A percentile compares a stretch with the other conserved stretches of the same genome.
These are phyloP conservation scores for Ampelocalamus luodianensis DNA, from an alignment of 176 grass and related monocot genomes.

Conservation along the genomic window DNA sequence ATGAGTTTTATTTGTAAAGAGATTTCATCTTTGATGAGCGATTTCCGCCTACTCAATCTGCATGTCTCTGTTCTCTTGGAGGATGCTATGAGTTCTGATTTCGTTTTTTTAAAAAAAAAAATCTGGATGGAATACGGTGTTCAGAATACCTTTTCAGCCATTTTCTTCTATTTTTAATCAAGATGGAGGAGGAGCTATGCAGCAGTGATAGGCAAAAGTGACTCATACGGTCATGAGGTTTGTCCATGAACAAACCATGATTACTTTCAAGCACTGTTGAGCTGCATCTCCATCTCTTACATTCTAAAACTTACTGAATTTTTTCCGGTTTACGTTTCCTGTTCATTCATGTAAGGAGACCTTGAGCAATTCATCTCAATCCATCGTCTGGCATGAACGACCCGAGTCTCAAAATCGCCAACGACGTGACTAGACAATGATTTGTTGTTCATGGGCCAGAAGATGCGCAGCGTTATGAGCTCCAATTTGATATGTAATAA, in stretches of 20 bases:
- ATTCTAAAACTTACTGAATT: not conserved
- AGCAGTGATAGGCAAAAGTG: conserved; percentile 53
- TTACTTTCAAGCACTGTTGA: conserved; percentile 71
- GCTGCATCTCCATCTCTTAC: conserved; percentile 25
- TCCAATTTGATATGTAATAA: not conserved
- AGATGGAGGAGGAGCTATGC: conserved; percentile 25
- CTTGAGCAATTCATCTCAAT: not conserved
- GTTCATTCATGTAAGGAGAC: not conserved
- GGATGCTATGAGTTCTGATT: not conserved
- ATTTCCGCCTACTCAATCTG: conserved; percentile 23
- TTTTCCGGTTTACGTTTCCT: not conserved
- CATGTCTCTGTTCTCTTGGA: not conserved
- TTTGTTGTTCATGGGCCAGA: not conserved
- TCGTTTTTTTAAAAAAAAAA: no score
- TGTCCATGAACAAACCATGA: conserved; percentile 31
- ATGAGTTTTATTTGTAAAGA: not conserved
- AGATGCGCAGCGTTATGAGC: not conserved
- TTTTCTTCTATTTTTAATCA: not conserved
- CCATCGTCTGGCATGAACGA: not conserved
- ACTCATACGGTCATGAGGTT: conserved; percentile 45
- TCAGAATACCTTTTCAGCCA: not conserved
- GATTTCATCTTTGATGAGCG: not conserved
- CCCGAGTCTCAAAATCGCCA: not conserved
- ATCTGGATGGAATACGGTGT: no score
- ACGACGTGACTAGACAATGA: not conserved